Conservation (phyloP, 371 early-diverging fungal species). For the Saksenaea vasiformis region DNA sequence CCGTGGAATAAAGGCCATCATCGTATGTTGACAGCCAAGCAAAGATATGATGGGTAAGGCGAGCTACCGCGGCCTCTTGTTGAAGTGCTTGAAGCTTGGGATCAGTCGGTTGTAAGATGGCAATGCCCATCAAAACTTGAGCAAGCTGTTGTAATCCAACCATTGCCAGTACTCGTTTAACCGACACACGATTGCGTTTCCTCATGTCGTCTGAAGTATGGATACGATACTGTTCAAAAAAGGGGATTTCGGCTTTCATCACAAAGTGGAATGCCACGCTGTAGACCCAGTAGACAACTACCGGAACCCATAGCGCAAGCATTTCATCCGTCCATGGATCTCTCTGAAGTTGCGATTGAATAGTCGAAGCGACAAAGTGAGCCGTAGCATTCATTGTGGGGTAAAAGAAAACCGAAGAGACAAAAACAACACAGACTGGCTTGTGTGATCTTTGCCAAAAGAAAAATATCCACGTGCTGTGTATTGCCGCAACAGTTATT, state of each 20-base stretch:
- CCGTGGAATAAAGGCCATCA: not conserved
- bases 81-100: conserved; percentile 16
- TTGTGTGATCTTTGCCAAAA: too few species aligned
- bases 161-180: conserved; percentile 51
- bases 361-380: conserved; percentile 3
- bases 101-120: conserved; percentile 22
- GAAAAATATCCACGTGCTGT: too few species aligned
- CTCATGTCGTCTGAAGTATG: conserved; percentile 60
- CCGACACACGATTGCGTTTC: conserved; percentile 61
- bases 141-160: conserved; percentile 57
- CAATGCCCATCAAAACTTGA: conserved; percentile 35
- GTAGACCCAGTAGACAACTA: conserved; percentile 68
- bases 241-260: conserved; percentile 55
- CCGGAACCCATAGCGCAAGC: conserved; percentile 60
- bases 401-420: not conserved
- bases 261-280: conserved; percentile 63
- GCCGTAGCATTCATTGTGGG: conserved; percentile 2
- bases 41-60: not conserved
- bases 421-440: not conserved
- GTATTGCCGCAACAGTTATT: too few species aligned
- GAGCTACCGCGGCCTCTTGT: conserved; percentile 10
- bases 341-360: conserved; percentile 2
- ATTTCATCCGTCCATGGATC: conserved; percentile 50
- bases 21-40: not conserved
- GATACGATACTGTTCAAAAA: conserved; percentile 71